phyloP scores from a whole-genome alignment of 306 rosid genomes.

The Pterocarpus santalinus region DNA sequence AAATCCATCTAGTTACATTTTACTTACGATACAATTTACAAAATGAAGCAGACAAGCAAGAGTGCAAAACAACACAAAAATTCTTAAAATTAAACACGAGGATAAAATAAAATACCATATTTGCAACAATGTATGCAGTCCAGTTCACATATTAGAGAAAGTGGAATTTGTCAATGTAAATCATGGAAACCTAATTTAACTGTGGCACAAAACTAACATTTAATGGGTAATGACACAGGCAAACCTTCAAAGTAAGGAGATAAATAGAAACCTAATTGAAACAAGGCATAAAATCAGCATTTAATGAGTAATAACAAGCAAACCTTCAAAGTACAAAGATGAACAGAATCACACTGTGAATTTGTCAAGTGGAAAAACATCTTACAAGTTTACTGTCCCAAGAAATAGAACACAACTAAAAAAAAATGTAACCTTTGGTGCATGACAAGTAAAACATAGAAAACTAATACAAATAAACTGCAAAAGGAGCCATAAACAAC shows the following conservation, averaged over 20 bases:
- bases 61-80: not conserved
- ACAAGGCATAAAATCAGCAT: slow-evolving; percentile 31
- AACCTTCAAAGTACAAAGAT: slow-evolving; percentile 25
- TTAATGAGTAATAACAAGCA: slow-evolving; percentile 11
- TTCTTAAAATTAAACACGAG: not conserved
- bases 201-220: slow-evolving; percentile 35
- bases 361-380: slow-evolving; percentile 19
- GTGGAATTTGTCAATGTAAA: not conserved
- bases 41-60: slow-evolving; percentile 16
- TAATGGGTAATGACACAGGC: not conserved
- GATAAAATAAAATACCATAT: slow-evolving; percentile 19
- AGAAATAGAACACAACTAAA: slow-evolving; percentile 30
- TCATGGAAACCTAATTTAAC: slow-evolving; percentile 29
- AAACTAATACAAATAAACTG: slow-evolving; percentile 3
- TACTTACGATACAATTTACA: slow-evolving; percentile 8
- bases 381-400: not conserved
- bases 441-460: not conserved
- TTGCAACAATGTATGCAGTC: not conserved
- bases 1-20: slow-evolving; percentile 36
- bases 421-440: not conserved
- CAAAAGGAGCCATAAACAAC: slow-evolving; percentile 29
- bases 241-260: not conserved
- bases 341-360: not conserved
- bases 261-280: slow-evolving; percentile 27
- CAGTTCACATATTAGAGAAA: slow-evolving; percentile 17